phyloP scores from a whole-genome alignment of 192 early-diverging fungal species.

The Rhizophagus prolifer region DNA sequence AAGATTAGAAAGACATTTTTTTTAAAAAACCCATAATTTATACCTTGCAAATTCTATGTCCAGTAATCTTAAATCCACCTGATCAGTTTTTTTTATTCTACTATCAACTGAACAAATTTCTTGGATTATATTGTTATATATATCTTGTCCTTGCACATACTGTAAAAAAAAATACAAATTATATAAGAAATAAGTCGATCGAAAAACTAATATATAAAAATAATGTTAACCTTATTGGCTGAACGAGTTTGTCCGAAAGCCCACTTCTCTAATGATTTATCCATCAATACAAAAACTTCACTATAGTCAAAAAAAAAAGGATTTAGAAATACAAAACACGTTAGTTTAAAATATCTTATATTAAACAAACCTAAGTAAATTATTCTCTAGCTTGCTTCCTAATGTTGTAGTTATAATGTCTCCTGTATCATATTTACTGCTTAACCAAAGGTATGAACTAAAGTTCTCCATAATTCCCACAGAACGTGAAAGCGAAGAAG shows the following conservation, averaged over 20 bases:
- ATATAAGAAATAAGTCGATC: background rate
- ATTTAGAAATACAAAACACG: background rate
- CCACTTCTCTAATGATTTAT: slow-evolving; percentile 21
- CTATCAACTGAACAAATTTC: background rate
- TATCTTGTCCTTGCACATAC: slow-evolving; percentile 22
- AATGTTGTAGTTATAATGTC: slow-evolving; percentile 18
- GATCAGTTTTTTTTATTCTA: background rate
- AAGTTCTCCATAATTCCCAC: background rate
- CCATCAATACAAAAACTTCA: slow-evolving; percentile 5
- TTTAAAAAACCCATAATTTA: background rate
- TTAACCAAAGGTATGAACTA: slow-evolving; percentile 15
- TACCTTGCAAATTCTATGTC: slow-evolving; percentile 24
- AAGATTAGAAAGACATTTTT: background rate
- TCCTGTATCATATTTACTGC: background rate
- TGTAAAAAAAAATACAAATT: background rate
- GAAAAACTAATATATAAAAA: background rate
- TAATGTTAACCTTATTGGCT: slow-evolving; percentile 9
- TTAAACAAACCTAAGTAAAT: background rate
- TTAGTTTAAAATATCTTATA: background rate
- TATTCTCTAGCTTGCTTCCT: slow-evolving; percentile 3
- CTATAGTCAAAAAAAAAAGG: background rate
- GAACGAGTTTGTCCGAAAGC: background rate
- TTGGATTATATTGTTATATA: slow-evolving; percentile 4
- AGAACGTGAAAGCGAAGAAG: slow-evolving; percentile 1
- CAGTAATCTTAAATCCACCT: slow-evolving; percentile 11